These are phyloP conservation scores for Fusarium gaditjirri DNA, from an alignment of 2,329 filamentous ascomycete genomes.

Conservation along the genomic window DNA sequence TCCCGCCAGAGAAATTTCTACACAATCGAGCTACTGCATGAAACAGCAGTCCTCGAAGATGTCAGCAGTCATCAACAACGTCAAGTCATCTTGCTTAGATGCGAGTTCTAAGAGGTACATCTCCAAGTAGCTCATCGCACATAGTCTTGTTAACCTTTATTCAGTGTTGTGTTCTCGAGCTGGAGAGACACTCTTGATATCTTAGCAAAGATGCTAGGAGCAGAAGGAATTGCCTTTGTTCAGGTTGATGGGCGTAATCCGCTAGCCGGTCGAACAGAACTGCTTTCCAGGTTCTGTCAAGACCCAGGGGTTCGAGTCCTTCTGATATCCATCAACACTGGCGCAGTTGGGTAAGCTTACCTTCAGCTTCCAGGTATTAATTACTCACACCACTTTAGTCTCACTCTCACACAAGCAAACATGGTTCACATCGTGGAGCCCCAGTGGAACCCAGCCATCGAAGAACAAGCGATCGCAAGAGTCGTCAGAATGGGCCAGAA, in stretches of 20 bases:
- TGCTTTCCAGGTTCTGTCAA: background rate
- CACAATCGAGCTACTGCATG: accelerated
- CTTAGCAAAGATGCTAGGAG: accelerated
- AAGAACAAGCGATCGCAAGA: background rate
- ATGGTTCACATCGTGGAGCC: background rate
- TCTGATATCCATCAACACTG: slow-evolving; percentile 18
- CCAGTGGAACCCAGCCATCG: slow-evolving; percentile 1
- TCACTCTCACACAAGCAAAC: background rate
- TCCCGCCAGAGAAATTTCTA: accelerated
- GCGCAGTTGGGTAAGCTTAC: background rate
- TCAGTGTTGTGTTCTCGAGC: background rate
- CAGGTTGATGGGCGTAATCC: slow-evolving; percentile 1
- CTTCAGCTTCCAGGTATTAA: accelerated
- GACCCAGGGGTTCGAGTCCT: background rate
- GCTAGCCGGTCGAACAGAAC: background rate
- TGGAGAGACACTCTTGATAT: slow-evolving; percentile 7
- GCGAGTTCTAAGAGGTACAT: background rate
- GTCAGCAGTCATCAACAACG: background rate
- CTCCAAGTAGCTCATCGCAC: accelerated
- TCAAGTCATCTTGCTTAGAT: background rate
- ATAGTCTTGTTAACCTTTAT: accelerated
- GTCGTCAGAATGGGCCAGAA: background rate
- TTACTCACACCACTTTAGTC: background rate
- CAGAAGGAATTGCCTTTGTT: background rate
- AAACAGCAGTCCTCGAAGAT: background rate